Percentiles rank a stretch among this genome's conserved stretches.
Conservation (phyloP, 2,329 filamentous ascomycete species). For the Mycocentrospora acerina region DNA sequence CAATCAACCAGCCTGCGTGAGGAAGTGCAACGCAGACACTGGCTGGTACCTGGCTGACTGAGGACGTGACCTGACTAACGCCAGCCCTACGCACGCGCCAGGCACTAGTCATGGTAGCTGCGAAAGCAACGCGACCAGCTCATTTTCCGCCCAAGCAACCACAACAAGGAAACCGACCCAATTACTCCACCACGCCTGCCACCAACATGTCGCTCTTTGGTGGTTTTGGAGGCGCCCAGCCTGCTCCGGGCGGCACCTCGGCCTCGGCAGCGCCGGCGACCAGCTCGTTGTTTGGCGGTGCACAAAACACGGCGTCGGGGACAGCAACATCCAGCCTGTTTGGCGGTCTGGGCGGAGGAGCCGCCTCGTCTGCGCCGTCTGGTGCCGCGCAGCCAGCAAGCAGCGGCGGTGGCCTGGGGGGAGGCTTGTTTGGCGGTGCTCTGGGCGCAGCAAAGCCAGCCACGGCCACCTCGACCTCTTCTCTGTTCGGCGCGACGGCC, state of each 20-base stretch:
- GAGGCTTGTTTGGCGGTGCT: slow-evolving; percentile 37
- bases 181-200: slow-evolving; percentile 28
- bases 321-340: slow-evolving; percentile 31
- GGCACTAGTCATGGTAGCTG: no score
- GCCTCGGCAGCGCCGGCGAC: slow-evolving; percentile 14
- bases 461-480: slow-evolving; percentile 23
- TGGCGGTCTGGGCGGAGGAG: slow-evolving; percentile 28
- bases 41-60: no score
- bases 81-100: no score
- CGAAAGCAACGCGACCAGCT: slow-evolving; percentile 27
- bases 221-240: slow-evolving; percentile 30
- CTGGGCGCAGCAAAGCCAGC: slow-evolving; percentile 41
- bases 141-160: slow-evolving; percentile 16
- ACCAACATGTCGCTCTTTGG: slow-evolving; percentile 39
- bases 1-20: no score
- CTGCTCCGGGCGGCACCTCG: slow-evolving; percentile 28
- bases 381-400: slow-evolving; percentile 30
- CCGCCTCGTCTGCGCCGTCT: slow-evolving; percentile 24
- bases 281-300: slow-evolving; percentile 30
- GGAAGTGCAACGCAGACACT: no score
- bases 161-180: no score
- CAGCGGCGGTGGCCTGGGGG: slow-evolving; percentile 25
- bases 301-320: slow-evolving; percentile 22
- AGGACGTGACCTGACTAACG: no score
- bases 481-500: slow-evolving; percentile 25